These are phyloP conservation scores for Aspergillus spinulosporus DNA, from an alignment of 2,329 filamentous ascomycete species.

Conservation along the genomic window DNA sequence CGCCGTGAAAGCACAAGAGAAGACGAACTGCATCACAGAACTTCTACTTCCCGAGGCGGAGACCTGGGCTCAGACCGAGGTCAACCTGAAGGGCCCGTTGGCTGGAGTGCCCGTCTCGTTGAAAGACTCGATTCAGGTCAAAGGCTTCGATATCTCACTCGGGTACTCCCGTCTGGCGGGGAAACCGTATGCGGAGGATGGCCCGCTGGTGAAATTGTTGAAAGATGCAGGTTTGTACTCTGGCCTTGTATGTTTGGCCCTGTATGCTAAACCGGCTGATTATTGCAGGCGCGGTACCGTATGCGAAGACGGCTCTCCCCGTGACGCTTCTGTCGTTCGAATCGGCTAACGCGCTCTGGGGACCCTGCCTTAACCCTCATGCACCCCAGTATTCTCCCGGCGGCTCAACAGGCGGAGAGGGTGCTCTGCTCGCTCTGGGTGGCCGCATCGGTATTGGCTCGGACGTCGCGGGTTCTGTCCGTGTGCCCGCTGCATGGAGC, in stretches of 20 bases:
- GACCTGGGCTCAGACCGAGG: slow-evolving; percentile 61
- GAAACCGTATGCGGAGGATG: slow-evolving; percentile 67
- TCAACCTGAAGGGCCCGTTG: slow-evolving; percentile 77
- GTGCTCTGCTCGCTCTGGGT: slow-evolving; percentile 74
- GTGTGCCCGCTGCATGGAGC: slow-evolving; percentile 83
- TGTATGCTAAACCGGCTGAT: slow-evolving; percentile 8
- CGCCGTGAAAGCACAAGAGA: slow-evolving; percentile 76
- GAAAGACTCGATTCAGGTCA: slow-evolving; percentile 76
- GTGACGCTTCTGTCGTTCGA: slow-evolving; percentile 86
- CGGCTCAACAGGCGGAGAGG: slow-evolving; percentile 83
- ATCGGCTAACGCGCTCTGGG: slow-evolving; percentile 80
- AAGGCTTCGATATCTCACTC: slow-evolving; percentile 78
- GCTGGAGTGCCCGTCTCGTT: slow-evolving; percentile 84
- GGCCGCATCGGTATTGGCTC: slow-evolving; percentile 87
- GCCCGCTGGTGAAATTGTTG: slow-evolving; percentile 70
- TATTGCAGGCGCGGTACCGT: slow-evolving; percentile 71
- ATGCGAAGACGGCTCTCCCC: slow-evolving; percentile 89
- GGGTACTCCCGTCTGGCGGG: slow-evolving; percentile 74
- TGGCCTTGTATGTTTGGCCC: neutral
- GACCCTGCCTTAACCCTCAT: slow-evolving; percentile 79
- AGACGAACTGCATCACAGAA: slow-evolving; percentile 89
- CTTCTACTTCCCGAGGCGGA: slow-evolving; percentile 78
- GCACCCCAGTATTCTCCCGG: slow-evolving; percentile 82
- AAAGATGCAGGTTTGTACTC: slow-evolving; percentile 67
- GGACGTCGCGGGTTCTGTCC: slow-evolving; percentile 86